Base-by-base conservation (phyloP, 2,329 filamentous ascomycete species). In the Pyrenochaeta sp. region DNA sequence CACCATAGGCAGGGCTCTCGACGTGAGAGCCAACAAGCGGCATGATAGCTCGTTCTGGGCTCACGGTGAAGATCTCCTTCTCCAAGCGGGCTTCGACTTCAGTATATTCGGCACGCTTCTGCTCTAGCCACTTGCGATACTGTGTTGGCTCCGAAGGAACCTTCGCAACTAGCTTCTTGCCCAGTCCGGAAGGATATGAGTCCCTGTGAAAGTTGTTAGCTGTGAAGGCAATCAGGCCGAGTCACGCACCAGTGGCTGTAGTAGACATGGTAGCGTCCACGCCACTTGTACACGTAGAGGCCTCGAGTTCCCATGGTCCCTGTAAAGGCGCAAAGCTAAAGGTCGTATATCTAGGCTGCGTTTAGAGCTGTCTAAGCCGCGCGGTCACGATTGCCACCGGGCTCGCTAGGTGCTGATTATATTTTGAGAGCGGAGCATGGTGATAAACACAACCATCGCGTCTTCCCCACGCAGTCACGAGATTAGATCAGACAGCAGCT, bases 181-280 rank as follows among this genome's bases (percentile, higher is more conserved):
- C 51, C 39, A 54, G 28, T 5, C 51, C 42, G 15, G 2, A 5
- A 28, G 42, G 51, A 37, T 46, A 54, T n/a, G 51, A 54, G 43
- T 54, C 51, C n/a, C 43, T 47, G 40, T 2, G 24, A 27, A 2
- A 27, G 30, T 39, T 32, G 12, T 34, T 27, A 39, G 24, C 12
- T 34, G n/a, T 37, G 2, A 12, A 54, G 25, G 39, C 10, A n/a
- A 22, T 7, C n/a, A 42, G n/a, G n/a, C 36, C 19, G 19, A 19
- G 19, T 19, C 19, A 19, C 19, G 19, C 19, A 51, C 53, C 19
- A 45, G 15, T 47, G 48, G 27, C 52, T 56, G 22, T 52, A 52
- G 40, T 45, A 56, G 25, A 56, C 54, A 39, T 56, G 52, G 39
- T 52, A 56, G 19, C 49, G 30, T 15, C 54, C 40, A 28, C 27